phyloP scores from a whole-genome alignment of 371 early-diverging fungal species.

The Rhizopus arrhizus region DNA sequence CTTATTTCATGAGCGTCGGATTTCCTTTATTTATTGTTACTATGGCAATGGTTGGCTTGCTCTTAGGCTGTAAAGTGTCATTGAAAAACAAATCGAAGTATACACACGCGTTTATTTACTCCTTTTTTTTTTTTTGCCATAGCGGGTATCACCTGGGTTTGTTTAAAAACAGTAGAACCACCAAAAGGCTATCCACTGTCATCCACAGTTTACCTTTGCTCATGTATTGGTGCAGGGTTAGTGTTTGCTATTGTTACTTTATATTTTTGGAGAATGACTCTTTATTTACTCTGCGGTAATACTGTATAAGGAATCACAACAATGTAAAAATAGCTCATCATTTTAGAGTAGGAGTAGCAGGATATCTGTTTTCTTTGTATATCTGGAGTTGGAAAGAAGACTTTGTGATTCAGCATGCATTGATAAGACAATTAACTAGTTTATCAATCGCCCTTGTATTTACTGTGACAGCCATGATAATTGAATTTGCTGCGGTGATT shows the following conservation, averaged over 20 bases:
- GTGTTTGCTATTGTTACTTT: constrained; percentile 17
- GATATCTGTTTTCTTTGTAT: constrained; percentile 36
- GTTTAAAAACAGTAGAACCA: constrained; percentile 26
- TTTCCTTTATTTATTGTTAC: constrained; percentile 37
- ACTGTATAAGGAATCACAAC: neutral
- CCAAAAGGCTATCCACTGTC: constrained; percentile 22
- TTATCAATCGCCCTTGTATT: neutral
- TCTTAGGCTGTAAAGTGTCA: constrained; percentile 29
- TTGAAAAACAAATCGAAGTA: neutral
- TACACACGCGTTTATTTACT: neutral
- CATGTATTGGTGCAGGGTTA: constrained; percentile 25
- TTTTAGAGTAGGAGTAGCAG: constrained; percentile 22
- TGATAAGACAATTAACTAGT: neutral
- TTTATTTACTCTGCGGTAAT: constrained; percentile 28
- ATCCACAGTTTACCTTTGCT: constrained; percentile 20
- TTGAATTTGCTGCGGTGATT: constrained; percentile 31
- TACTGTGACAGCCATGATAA: neutral
- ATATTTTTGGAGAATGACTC: constrained; percentile 17
- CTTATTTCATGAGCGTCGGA: constrained; percentile 20
- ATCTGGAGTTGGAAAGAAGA: constrained; percentile 42
- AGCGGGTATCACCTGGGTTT: constrained; percentile 9
- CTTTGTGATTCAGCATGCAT: constrained; percentile 21
- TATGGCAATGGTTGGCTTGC: constrained; percentile 26
- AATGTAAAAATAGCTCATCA: neutral
- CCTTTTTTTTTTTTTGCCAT: neutral